A percentile compares a stretch with the other conserved stretches of the same genome.
These are phyloP conservation scores for Monilinia vaccinii-corymbosi DNA, from an alignment of 2,329 filamentous ascomycete genomes.

Conservation along the genomic window DNA sequence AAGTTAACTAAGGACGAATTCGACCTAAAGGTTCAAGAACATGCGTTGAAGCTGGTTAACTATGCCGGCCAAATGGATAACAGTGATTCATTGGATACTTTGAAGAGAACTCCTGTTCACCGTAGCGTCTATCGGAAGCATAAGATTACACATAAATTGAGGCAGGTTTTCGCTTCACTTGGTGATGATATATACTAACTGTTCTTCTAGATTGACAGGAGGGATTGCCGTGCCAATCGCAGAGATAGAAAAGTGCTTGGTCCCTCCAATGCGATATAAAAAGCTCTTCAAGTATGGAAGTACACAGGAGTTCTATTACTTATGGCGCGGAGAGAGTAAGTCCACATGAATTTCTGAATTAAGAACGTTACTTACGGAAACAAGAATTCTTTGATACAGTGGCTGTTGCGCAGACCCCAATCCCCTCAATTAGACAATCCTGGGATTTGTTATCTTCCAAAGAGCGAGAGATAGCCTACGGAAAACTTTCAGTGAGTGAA, in stretches of 20 bases:
- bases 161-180: not conserved
- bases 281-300: not conserved
- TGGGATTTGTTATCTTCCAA: not conserved
- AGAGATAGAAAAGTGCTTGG: not conserved
- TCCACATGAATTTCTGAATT: not conserved
- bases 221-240: not conserved
- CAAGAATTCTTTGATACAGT: conserved; percentile 3
- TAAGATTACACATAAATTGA: not conserved
- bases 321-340: conserved; percentile 1
- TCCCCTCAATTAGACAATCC: not conserved
- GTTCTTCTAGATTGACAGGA: not conserved
- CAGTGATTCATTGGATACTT: not conserved
- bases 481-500: not conserved
- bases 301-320: not conserved
- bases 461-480: not conserved
- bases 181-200: not conserved
- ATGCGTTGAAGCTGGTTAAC: not conserved
- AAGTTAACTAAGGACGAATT: not conserved
- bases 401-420: not conserved
- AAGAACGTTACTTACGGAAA: not conserved
- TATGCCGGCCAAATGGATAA: not conserved
- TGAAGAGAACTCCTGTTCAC: not conserved
- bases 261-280: not conserved
- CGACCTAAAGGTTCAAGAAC: not conserved
- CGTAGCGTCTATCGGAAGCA: not conserved